Conservation (phyloP, 345 rosid genomes). For the Angophora floribunda region DNA sequence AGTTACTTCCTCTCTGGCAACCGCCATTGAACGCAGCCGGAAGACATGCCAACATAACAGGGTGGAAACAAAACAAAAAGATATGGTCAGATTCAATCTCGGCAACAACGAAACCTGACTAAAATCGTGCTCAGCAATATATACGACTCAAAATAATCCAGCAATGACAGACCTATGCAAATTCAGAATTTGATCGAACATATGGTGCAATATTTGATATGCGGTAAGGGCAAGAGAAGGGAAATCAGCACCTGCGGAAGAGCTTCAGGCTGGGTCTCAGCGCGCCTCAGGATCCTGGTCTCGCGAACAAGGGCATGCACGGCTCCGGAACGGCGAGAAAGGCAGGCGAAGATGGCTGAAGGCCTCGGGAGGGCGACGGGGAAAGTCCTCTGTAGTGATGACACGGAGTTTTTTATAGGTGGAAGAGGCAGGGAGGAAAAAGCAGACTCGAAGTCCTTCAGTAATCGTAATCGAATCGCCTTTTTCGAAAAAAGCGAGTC, state of each 20-base stretch:
- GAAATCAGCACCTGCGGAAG: background rate
- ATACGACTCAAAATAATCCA: background rate
- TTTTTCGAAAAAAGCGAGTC: background rate
- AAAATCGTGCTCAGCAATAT: background rate
- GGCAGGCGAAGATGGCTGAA: background rate
- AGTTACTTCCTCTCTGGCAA: background rate
- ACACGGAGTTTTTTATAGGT: background rate
- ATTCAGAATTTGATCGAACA: background rate
- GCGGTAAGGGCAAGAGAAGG: background rate
- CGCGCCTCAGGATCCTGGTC: accelerated
- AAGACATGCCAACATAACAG: background rate
- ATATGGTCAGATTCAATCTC: background rate
- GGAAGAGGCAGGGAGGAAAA: background rate
- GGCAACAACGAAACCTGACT: background rate
- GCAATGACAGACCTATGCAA: background rate
- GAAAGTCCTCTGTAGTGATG: background rate
- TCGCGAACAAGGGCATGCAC: background rate
- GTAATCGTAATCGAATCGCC: background rate
- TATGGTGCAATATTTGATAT: background rate
- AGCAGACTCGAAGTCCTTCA: background rate
- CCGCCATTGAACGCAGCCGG: background rate
- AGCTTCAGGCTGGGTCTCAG: background rate
- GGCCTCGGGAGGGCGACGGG: background rate
- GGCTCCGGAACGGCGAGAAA: background rate
- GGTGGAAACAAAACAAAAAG: background rate